Conservation (phyloP, 179 eudicot species). For the Silene vulgaris region DNA sequence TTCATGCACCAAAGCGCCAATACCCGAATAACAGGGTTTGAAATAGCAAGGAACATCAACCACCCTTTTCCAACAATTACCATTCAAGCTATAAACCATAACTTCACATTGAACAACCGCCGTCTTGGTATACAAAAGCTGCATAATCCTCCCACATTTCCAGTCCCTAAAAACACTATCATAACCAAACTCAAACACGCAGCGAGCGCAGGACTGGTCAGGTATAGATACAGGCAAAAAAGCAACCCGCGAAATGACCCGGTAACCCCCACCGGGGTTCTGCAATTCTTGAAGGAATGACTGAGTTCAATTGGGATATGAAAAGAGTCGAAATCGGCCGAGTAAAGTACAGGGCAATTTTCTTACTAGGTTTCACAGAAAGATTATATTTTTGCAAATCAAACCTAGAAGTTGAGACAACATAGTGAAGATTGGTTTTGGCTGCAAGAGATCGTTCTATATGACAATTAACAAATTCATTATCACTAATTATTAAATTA, state of each 20-base stretch:
- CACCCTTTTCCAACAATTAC: conserved; percentile 16
- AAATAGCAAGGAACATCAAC: conserved; percentile 17
- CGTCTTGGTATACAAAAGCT: background rate
- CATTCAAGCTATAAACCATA: conserved; percentile 21
- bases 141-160: conserved; percentile 16
- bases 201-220: too few species aligned
- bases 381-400: background rate
- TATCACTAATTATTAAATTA: background rate
- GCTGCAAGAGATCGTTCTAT: conserved; percentile 1
- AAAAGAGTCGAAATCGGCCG: conserved; percentile 20
- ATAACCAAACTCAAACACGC: conserved; percentile 15
- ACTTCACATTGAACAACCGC: conserved; percentile 4
- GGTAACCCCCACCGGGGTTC: background rate
- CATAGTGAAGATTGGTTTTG: conserved; percentile 4
- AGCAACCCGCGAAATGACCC: conserved; percentile 25
- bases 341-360: background rate
- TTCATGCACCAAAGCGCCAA: background rate
- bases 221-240: background rate
- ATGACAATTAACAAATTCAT: conserved; percentile 5
- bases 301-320: conserved; percentile 1
- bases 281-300: conserved; percentile 9
- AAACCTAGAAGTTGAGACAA: background rate
- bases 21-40: background rate
- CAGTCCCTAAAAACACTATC: conserved; percentile 11
- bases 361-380: background rate